These are phyloP conservation scores for Colletotrichum phormii DNA, from an alignment of 2,329 filamentous ascomycete species.

Conservation along the genomic window DNA sequence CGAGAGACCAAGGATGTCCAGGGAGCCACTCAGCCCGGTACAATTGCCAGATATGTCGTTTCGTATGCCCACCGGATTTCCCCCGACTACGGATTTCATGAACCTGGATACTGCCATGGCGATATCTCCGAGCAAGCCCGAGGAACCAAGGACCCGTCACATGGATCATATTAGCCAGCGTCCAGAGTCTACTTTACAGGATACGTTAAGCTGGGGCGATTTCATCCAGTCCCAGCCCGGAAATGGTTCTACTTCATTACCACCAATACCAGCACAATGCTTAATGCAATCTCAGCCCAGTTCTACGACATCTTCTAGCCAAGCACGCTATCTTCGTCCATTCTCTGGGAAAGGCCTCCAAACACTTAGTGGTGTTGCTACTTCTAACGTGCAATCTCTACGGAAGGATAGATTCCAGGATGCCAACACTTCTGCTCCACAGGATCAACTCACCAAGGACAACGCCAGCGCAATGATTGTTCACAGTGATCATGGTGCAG, in stretches of 20 bases:
- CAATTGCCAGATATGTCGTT: constrained; percentile 58
- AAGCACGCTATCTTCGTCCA: constrained; percentile 63
- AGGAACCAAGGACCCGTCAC: constrained; percentile 39
- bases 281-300: constrained; percentile 63
- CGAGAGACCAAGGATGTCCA: constrained; percentile 58
- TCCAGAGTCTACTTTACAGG: constrained; percentile 61
- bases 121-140: constrained; percentile 48
- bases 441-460: constrained; percentile 37
- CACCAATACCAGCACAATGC: constrained; percentile 63
- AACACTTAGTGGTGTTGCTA: constrained; percentile 59
- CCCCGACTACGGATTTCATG: constrained; percentile 55
- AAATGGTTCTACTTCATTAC: constrained; percentile 46
- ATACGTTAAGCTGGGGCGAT: constrained; percentile 66
- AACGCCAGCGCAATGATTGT: constrained; percentile 43
- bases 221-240: constrained; percentile 53
- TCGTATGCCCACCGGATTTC: constrained; percentile 50
- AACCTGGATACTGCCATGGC: constrained; percentile 50
- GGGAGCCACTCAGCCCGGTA: constrained; percentile 65
- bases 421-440: constrained; percentile 10
- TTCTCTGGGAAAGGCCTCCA: constrained; percentile 68
- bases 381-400: constrained; percentile 46
- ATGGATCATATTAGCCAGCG: constrained; percentile 43
- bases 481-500: constrained; percentile 38
- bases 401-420: constrained; percentile 45
- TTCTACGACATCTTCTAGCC: constrained; percentile 64